Percentiles rank a stretch among this genome's conserved stretches.
These are phyloP conservation scores for Thalassiosira exigua DNA, from an alignment of 352 stramenopile genomes.

Conservation along the genomic window DNA sequence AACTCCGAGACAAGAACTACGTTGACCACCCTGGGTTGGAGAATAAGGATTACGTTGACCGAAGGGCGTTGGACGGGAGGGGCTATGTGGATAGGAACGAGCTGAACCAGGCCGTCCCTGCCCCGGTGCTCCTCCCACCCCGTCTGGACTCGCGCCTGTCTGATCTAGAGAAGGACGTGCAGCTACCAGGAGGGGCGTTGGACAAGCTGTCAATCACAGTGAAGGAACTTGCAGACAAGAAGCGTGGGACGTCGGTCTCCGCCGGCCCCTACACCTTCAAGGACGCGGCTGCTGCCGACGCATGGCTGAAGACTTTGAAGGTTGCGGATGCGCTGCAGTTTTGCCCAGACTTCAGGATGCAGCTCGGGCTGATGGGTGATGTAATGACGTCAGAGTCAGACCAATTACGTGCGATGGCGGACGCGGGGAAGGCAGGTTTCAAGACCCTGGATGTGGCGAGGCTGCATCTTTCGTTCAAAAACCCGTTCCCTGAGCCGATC, in stretches of 20 bases:
- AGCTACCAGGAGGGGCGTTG: background rate
- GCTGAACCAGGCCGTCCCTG: too few relatives aligned
- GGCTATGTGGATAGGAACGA: too few relatives aligned
- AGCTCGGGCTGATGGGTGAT: background rate
- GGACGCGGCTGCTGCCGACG: background rate
- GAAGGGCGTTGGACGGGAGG: too few relatives aligned
- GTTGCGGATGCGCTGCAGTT: background rate
- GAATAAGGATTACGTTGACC: too few relatives aligned
- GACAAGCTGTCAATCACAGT: background rate
- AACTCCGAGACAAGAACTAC: too few relatives aligned
- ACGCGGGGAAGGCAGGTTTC: background rate
- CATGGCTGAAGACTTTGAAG: background rate
- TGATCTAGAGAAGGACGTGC: background rate
- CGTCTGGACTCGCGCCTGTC: background rate
- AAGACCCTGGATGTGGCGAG: background rate
- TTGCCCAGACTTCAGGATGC: background rate
- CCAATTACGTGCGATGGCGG: background rate
- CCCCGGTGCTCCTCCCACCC: too few relatives aligned
- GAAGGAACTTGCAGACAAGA: background rate
- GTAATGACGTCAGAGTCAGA: background rate
- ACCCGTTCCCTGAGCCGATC: background rate
- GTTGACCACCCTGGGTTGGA: too few relatives aligned
- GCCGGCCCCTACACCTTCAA: slow-evolving; percentile 14
- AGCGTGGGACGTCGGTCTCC: background rate
- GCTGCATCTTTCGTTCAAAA: background rate